phyloP scores from a whole-genome alignment of 2,329 filamentous ascomycete species.

The Talaromyces pinophilus region DNA sequence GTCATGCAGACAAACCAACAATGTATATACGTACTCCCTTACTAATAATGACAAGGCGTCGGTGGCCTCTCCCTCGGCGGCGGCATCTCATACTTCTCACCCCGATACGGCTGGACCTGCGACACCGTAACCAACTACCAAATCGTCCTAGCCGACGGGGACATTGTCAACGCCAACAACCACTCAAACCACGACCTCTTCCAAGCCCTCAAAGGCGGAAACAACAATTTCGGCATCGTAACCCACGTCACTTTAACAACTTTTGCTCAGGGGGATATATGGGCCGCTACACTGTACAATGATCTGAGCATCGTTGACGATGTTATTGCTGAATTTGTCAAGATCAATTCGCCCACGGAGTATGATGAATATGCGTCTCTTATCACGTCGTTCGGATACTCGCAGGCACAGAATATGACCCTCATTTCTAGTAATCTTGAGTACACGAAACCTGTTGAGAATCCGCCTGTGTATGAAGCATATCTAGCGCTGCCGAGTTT shows the following conservation, averaged over 20 bases:
- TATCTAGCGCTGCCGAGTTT: conserved; percentile 3
- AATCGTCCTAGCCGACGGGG: conserved; percentile 9
- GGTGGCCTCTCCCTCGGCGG: conserved; percentile 17
- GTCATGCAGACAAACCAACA: too few species aligned
- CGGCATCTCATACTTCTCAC: conserved; percentile 13
- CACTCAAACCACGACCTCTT: conserved; percentile 7
- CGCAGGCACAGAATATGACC: not conserved
- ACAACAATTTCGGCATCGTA: conserved; percentile 19
- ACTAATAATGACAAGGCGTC: conserved; percentile 9
- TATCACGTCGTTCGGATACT: conserved; percentile 1
- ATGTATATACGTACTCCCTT: too few species aligned
- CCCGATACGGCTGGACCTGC: conserved; percentile 7
- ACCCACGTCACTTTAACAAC: conserved; percentile 9
- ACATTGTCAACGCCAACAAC: conserved; percentile 13
- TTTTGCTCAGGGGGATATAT: conserved; percentile 7
- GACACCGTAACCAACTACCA: conserved; percentile 18
- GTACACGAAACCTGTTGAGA: conserved; percentile 17
- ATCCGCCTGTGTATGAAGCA: conserved; percentile 14
- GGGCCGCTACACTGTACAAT: conserved; percentile 8
- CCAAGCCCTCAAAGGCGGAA: conserved; percentile 13
- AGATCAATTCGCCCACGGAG: conserved; percentile 2
- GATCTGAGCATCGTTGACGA: conserved; percentile 5
- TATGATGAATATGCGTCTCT: conserved; percentile 14
- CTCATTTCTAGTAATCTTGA: conserved; percentile 15
- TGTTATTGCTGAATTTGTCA: conserved; percentile 6